Evolutionary conservation across 306 rosid genomes (phyloP), one percentile per base, ranked within the genome.

Genomic region (Mimosa bimucronata): DNA sequence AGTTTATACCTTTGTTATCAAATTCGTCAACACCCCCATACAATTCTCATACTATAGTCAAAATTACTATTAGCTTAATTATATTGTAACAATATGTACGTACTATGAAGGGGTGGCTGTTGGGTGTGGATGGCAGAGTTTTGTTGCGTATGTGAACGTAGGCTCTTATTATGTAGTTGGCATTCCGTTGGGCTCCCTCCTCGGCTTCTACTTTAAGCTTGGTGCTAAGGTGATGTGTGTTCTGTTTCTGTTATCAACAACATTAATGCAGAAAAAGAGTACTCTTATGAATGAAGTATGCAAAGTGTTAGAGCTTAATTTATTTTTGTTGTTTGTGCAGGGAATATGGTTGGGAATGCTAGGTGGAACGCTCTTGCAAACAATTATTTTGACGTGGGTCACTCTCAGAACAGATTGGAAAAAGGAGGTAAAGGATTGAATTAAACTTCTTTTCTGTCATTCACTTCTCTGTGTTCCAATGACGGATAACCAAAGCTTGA

Each of bases 61-160:
- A 50, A 50, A 15, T 50, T 18, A 50, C 23, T 50, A 6, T 50
- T 50, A 13, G 50, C 18, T 13, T 45, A 45, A 45, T 15, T 45
- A n/a, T 50, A 15, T 15, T n/a, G n/a, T n/a, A n/a, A n/a, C 57
- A 50, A 15, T 50, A 50, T 18, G 38, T 34, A 44, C 13, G 48
- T 44, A 6, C 1, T 0, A 29, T 82, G 86, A 41, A 94, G 98
- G 98, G 44, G 97, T 94, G 82, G 98, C 98, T 4, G 93, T 94
- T 85, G 98, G 98, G 70, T 92, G 98, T 41, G 98, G 97, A 83
- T 94, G 98, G 97, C 98, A 94, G 80, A 45, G 92, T 5, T 90
- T 92, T 40, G 98, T 92, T 50, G 98, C 98, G 0, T 94, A 88
- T 61, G 91, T 94, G 6, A 94, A 94, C 44, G 87, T 92, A 41